Base-by-base conservation (phyloP, 352 stramenopile species). In the Phytophthora sp. region DNA sequence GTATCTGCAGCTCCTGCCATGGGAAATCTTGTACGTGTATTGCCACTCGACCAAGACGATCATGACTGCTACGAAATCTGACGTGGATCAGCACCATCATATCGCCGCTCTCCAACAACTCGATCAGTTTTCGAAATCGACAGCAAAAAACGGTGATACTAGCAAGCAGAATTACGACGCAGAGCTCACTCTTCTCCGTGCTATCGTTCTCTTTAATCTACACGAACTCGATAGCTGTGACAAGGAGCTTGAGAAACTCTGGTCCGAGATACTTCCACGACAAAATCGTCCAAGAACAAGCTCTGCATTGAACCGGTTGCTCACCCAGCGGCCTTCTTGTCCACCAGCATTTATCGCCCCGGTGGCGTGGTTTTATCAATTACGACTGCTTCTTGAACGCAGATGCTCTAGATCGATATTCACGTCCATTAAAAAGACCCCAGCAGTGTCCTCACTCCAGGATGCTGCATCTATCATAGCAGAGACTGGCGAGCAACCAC, bases 1-100 rank as follows among this genome's bases (percentile, higher is more conserved):
- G 38, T 74, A 73, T 13, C 24, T 84, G 23, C 33, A 56, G 24
- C 35, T 82, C 16, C 39, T 84, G 18, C 76, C 76, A 0, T 72
- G 55, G 56, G 76, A 84, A 52, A 47, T 82, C 3, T 31, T 84
- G 24, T 82, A 82, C 36, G 53, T 84, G 3, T 69, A 77, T 42
- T 77, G 63, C 35, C 61, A 72, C 51, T 63, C 57, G 18, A 79
- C 56, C 26, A 64, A 57, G 18, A 52, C 29, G 3, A 45, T 44
- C n/a, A 46, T 52, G n/a, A 24, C 26, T 12, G 3, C n/a, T 30
- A 53, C 30, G 18, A 58, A 20, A 30, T 16, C 45, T n/a, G 30
- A 54, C 15, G n/a, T 21, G 4, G 24, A 3, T 6, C 51, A 62
- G 27, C 46, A 39, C 2, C 66, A 71, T 9, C 66, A 74, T 33